A percentile compares a stretch with the other conserved stretches of the same genome.
Evolutionary conservation across 495 filamentous ascomycete genomes (phyloP).

Genomic region (Penicillium argentinense): DNA sequence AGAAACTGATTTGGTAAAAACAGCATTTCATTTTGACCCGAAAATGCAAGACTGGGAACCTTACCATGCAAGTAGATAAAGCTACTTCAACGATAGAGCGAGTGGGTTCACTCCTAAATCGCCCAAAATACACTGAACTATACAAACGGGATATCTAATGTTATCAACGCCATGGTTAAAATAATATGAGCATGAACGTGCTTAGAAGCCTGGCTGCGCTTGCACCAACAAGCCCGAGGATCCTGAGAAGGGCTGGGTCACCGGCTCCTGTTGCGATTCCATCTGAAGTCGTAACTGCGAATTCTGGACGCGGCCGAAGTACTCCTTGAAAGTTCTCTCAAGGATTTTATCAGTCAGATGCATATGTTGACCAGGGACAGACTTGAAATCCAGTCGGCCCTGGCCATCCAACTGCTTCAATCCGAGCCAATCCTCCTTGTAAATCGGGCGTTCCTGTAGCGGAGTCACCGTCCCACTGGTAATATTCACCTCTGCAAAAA

Average conservation of each 20-base stretch:
- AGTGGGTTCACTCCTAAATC: no score
- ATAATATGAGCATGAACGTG: background rate
- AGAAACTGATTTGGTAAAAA: no score
- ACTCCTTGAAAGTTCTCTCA: conserved; percentile 66
- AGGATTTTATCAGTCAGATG: conserved; percentile 66
- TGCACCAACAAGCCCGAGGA: background rate
- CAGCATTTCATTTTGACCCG: no score
- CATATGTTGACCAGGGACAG: conserved; percentile 80
- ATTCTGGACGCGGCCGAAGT: conserved; percentile 52
- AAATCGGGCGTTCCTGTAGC: conserved; percentile 71
- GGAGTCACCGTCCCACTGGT: conserved; percentile 60
- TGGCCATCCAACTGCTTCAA: conserved; percentile 77
- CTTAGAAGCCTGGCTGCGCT: background rate
- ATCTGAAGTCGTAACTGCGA: background rate
- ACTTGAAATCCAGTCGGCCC: conserved; percentile 72
- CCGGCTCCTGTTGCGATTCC: background rate
- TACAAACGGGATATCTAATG: background rate
- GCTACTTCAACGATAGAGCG: no score
- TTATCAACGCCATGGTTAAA: background rate
- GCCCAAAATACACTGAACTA: no score
- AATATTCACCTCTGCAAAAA: conserved; percentile 85
- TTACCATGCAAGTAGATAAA: no score
- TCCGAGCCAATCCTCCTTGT: conserved; percentile 93
- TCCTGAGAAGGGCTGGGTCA: background rate
- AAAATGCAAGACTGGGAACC: no score